phyloP scores from a whole-genome alignment of 2,329 filamentous ascomycete genomes.

The Exophiala viscosa region DNA sequence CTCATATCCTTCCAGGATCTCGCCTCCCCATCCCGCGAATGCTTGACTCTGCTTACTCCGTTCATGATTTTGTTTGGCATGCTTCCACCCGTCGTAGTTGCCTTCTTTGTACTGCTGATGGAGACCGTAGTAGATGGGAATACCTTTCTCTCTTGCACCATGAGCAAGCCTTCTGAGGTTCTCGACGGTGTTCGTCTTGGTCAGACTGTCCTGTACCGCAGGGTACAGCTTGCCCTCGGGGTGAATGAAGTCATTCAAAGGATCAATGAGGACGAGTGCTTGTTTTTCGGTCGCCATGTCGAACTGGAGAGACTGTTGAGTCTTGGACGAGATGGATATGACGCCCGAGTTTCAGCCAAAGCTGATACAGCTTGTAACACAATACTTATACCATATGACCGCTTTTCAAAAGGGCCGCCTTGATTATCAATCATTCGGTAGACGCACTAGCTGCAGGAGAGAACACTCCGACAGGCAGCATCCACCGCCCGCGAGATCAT shows the following conservation, averaged over 20 bases:
- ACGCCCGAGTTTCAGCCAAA: background rate
- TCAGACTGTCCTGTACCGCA: slow-evolving; percentile 7
- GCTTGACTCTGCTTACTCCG: slow-evolving; percentile 20
- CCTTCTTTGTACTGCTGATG: slow-evolving; percentile 31
- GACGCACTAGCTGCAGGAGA: too few relatives aligned
- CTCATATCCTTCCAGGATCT: slow-evolving; percentile 32
- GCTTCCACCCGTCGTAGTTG: slow-evolving; percentile 32
- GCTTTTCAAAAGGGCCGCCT: too few relatives aligned
- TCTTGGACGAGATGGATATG: background rate
- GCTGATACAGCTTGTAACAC: too few relatives aligned
- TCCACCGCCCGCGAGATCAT: too few relatives aligned
- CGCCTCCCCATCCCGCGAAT: slow-evolving; percentile 34
- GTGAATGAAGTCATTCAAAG: slow-evolving; percentile 31
- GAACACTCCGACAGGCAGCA: too few relatives aligned
- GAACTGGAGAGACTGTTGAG: background rate
- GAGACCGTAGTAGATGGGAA: slow-evolving; percentile 37
- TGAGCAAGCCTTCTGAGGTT: slow-evolving; percentile 30
- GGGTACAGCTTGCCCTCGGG: slow-evolving; percentile 22
- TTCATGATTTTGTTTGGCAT: slow-evolving; percentile 26
- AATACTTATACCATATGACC: too few relatives aligned
- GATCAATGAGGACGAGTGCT: slow-evolving; percentile 28
- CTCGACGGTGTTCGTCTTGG: slow-evolving; percentile 24
- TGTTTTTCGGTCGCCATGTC: background rate
- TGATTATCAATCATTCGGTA: too few relatives aligned
- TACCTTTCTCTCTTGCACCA: slow-evolving; percentile 26